Evolutionary conservation across 2,329 filamentous ascomycete genomes (phyloP), one percentile per base, ranked within the genome.

Genomic region (Exophiala spinifera): DNA sequence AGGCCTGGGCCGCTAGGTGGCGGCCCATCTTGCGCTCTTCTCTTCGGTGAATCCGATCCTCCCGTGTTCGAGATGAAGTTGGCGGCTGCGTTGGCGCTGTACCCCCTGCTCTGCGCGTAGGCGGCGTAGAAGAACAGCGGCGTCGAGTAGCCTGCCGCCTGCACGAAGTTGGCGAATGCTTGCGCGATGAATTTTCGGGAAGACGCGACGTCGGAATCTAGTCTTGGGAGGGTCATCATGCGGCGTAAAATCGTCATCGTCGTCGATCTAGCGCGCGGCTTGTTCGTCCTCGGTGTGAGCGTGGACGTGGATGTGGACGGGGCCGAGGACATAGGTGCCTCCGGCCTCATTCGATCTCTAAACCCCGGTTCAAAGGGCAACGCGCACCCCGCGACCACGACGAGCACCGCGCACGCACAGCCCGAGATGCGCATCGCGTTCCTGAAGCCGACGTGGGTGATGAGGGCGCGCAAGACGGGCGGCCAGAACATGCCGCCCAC

Each of bases 401-500:
- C 65, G 3, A 72, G 49, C 4, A 61, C 46, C 34, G 65, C 64
- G 1, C 63, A 66, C 1, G 71, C 55, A 2, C 47, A 60, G 1
- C 67, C 68, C 0, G 67, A 66, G 13, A 70, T 49, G 2, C 70
- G 65, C 10, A 73, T 62, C 0, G 67, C 65, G 44, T 69, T 70
- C 3, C 70, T 67, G 53, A 71, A 70, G 1, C 69, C 70, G 4
- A 72, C 59, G 62, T 0, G 14, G n/a, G 36, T 15, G 14, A 39
- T 39, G n/a, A 39, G 36, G 7, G 62, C 57, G 21, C 63, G 61
- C 15, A 70, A 60, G 0, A 64, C 61, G 1, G 68, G 68, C 3
- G 70, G 66, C 64, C 83, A 86, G 0, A 79, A 70, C 13, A 85
- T 64, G 0, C 83, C 83, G 1, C 83, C 83, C 0, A 85, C 56